Percentiles rank a stretch among this genome's conserved stretches.
Evolutionary conservation across 108 stramenopile genomes (phyloP).

Genomic region (Stephanodiscus triporus): DNA sequence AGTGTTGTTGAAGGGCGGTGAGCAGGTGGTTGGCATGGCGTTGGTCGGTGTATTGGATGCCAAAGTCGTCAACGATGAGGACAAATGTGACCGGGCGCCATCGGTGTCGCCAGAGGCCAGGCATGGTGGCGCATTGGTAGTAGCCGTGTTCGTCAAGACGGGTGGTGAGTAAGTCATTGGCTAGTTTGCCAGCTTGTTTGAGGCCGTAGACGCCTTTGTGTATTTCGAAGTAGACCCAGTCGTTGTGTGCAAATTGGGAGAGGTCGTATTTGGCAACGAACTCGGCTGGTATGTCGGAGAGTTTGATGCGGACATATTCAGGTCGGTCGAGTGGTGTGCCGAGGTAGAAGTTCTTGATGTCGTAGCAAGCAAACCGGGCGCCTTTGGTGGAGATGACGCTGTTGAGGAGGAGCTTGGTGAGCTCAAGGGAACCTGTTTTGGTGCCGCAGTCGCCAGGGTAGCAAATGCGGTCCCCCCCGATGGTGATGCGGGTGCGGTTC

Average conservation of each 20-base stretch:
- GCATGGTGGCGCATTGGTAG: neutral
- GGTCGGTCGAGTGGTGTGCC: too few species aligned
- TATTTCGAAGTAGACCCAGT: conserved; percentile 31
- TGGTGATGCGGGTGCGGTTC: too few species aligned
- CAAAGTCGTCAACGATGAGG: conserved; percentile 68
- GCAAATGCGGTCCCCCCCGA: too few species aligned
- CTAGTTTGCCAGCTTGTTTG: conserved; percentile 43
- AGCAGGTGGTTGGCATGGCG: conserved; percentile 52
- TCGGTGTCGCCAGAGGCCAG: conserved; percentile 46
- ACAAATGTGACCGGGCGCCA: conserved; percentile 33
- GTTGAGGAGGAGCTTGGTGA: conserved; percentile 55
- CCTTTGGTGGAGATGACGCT: conserved; percentile 33
- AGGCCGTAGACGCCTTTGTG: conserved; percentile 54
- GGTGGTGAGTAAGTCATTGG: conserved; percentile 25
- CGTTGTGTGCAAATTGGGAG: neutral
- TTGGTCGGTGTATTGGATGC: conserved; percentile 43
- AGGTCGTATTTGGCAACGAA: conserved; percentile 48
- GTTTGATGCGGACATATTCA: conserved; percentile 14
- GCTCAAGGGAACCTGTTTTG: conserved; percentile 35
- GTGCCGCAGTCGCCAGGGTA: too few species aligned
- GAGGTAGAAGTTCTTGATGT: conserved; percentile 33
- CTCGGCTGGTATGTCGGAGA: conserved; percentile 31
- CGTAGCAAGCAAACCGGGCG: conserved; percentile 29
- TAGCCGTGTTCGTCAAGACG: conserved; percentile 23
- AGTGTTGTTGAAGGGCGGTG: conserved; percentile 18